These are phyloP conservation scores for Nothophoma quercina DNA, from an alignment of 2,329 filamentous ascomycete genomes.

Conservation along the genomic window DNA sequence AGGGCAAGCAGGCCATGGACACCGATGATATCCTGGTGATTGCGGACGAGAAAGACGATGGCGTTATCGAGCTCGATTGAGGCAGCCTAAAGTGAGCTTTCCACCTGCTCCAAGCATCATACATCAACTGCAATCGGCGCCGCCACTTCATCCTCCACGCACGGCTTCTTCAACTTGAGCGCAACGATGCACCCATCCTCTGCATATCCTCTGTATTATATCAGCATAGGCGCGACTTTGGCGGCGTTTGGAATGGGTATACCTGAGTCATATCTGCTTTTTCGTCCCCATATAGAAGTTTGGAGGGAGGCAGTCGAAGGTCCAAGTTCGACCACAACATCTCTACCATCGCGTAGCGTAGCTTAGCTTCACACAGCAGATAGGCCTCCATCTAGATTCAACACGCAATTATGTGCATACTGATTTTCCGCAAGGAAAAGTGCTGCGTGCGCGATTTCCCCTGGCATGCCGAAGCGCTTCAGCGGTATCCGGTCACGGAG, in stretches of 20 bases:
- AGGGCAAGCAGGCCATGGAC: conserved; percentile 25
- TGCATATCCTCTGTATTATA: conserved; percentile 21
- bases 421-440: conserved; percentile 78
- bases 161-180: background rate
- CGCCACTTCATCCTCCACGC: background rate
- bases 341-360: background rate
- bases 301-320: background rate
- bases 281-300: background rate
- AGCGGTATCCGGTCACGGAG: conserved; percentile 66
- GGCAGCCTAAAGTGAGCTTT: no score
- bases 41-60: conserved; percentile 44
- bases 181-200: conserved; percentile 6
- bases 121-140: background rate
- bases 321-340: no score
- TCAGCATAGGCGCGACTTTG: conserved; percentile 17
- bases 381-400: conserved; percentile 86
- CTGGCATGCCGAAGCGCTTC: conserved; percentile 69
- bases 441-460: conserved; percentile 83
- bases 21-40: conserved; percentile 48
- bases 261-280: conserved; percentile 17
- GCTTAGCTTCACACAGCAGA: conserved; percentile 61
- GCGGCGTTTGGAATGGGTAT: conserved; percentile 26
- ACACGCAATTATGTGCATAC: conserved; percentile 86
- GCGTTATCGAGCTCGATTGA: conserved; percentile 48
- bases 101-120: no score